Base-by-base conservation (phyloP, 2,329 filamentous ascomycete species). In the Paraconiothyrium sp. region DNA sequence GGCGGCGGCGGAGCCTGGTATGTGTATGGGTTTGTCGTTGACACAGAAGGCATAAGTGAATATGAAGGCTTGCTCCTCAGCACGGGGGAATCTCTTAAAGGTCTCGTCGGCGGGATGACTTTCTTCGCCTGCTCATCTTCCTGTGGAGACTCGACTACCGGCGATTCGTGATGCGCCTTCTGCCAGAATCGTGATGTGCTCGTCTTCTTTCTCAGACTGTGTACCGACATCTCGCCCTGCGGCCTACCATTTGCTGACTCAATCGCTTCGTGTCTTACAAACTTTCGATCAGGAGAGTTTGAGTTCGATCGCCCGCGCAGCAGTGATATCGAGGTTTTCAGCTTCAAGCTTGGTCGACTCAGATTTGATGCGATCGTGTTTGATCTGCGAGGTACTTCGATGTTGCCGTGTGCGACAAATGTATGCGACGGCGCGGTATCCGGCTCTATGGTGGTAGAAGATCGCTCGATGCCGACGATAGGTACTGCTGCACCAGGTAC, bases 361-460 rank as follows among this genome's bases (percentile, higher is more conserved):
- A 76, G 59, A 4, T 67, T 66, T 11, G 59, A 60, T 7, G 67
- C 67, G 24, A 78, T 67, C 24, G 69, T 72, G 24, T 72, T 70
- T 39, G 74, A 72, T 62, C 73, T 65, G 30, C 65, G 69, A 4
- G 72, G 72, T 9, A 71, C 52, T 55, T 74, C 70, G 13, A 60
- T 62, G n/a, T 66, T 69, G 4, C 67, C 72, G 48, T 50, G 65
- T 10, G 70, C 69, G 20, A 66, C 67, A 51, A 68, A 72, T 0
- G 67, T 71, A 51, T 76, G 71, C 13, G 71, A 72, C 2, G 73
- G 72, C 11, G 67, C 54, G 46, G 72, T 68, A 44, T 76, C 72
- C 9, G 71, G 70, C 52, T 72, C 64, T 9, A 73, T 44, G 1
- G 48, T 58, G 3, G 64, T 60, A 5, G 60, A 64, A 43, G 64